Evolutionary conservation across 495 filamentous ascomycete genomes (phyloP), one percentile per base, ranked within the genome.

Genomic region (Neurospora sp.): DNA sequence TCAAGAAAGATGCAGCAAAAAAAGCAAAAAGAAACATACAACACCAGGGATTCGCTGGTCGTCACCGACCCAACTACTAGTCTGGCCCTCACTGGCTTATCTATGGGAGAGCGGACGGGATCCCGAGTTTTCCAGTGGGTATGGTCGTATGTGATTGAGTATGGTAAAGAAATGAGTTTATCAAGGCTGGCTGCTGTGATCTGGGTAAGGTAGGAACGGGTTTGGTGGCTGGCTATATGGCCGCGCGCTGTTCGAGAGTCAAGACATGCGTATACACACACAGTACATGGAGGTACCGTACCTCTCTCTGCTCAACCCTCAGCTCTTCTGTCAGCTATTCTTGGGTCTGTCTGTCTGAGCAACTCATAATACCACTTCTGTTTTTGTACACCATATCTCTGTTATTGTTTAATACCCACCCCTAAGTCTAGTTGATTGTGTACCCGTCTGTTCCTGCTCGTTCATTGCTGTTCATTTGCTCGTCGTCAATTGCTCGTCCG

Each of bases 71-170:
- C 81, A 81, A 82, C 79, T 85, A 83, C 83, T 84, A 76, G 74
- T 81, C 78, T 72, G 74, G 79, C 79, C 69, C 76, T 79, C 73
- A 73, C 73, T 74, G 69, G 74, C 27, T 82, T 83, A 77, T 79
- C 81, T 80, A 84, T 78, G 84, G 83, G 79, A 82, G 84, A 86
- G 82, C 83, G 82, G 81, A 85, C 84, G 83, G 84, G 84, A 84
- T 83, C 80, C 82, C 82, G 82, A 59, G 48, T 59, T 59, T 27
- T 59, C 48, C 22, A 10, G 4, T 59, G 22, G 48, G 48, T 27
- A 59, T 59, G 10, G 48, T 31, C 48, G 48, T 59, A 59, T 59
- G 45, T 53, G 45, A 10, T 22, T 10, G 2, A 8, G 0, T 7
- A 17, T 7, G 3, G 40, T 6, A 42, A 4, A 16, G 14, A 17